Percentiles rank a stretch among this genome's conserved stretches.
phyloP scores from a whole-genome alignment of 371 early-diverging fungal species.

The Mortierella polycephala region DNA sequence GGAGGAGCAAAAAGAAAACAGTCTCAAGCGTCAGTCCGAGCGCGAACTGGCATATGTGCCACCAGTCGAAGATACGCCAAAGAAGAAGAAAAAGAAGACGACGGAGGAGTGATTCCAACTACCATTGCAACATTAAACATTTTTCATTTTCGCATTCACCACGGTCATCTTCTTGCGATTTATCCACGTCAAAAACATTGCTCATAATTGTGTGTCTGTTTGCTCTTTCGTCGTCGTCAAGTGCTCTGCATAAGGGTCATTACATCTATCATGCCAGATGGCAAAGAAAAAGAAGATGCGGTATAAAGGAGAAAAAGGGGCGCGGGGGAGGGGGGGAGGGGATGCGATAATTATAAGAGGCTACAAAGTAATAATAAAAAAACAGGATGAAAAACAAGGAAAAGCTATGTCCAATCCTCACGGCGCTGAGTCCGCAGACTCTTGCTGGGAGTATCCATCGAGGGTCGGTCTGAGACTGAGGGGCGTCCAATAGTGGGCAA shows the following conservation, averaged over 20 bases:
- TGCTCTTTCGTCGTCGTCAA: no score
- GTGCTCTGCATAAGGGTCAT: no score
- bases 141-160: neutral
- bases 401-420: slow-evolving; percentile 39
- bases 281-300: neutral
- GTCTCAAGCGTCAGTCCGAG: slow-evolving; percentile 67
- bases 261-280: no score
- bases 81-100: slow-evolving; percentile 57
- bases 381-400: neutral
- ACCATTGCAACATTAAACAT: neutral
- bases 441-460: slow-evolving; percentile 38
- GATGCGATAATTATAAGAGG: no score
- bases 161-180: neutral
- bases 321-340: neutral
- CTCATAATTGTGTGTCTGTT: no score
- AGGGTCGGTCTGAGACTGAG: slow-evolving; percentile 31
- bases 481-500: slow-evolving; percentile 12
- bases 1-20: slow-evolving; percentile 70
- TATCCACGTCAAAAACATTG: neutral
- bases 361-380: neutral
- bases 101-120: slow-evolving; percentile 10
- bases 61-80: slow-evolving; percentile 69
- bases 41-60: slow-evolving; percentile 80
- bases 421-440: slow-evolving; percentile 41
- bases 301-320: neutral